These are phyloP conservation scores for Tilletia indica DNA, from an alignment of 1,284 basidiomycete genomes.

Conservation along the genomic window DNA sequence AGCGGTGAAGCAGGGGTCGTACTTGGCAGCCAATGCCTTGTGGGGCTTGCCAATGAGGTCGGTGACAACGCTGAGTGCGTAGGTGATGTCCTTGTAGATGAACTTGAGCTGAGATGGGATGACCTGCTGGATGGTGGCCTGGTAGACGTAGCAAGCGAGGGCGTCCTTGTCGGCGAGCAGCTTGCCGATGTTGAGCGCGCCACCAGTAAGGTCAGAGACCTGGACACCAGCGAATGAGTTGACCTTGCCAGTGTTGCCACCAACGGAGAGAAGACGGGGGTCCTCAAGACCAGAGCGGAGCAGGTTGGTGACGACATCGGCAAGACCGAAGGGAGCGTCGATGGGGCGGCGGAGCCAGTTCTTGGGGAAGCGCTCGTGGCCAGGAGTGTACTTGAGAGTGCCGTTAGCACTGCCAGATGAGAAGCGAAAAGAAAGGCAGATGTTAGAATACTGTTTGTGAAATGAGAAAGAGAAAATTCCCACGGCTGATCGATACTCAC, in stretches of 20 bases:
- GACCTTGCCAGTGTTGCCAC: constrained; percentile 41
- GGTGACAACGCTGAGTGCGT: constrained; percentile 32
- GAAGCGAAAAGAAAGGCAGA: constrained; percentile 15
- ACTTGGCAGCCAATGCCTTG: constrained; percentile 30
- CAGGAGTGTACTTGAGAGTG: constrained; percentile 37
- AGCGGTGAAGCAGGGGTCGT: constrained; percentile 31
- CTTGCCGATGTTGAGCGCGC: constrained; percentile 26
- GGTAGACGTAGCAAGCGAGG: constrained; percentile 38
- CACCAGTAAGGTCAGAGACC: constrained; percentile 36
- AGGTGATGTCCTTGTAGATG: constrained; percentile 33
- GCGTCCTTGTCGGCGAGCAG: constrained; percentile 32
- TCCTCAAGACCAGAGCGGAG: constrained; percentile 31
- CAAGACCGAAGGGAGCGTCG: constrained; percentile 36
- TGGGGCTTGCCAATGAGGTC: constrained; percentile 27
- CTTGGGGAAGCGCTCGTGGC: constrained; percentile 35
- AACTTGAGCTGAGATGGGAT: constrained; percentile 34
- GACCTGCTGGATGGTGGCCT: constrained; percentile 23
- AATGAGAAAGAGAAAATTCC: no score
- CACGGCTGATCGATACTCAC: no score
- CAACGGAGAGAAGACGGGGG: constrained; percentile 33
- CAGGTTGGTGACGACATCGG: constrained; percentile 37
- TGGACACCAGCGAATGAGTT: constrained; percentile 41
- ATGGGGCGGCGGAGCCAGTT: constrained; percentile 38
- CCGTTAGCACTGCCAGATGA: constrained; percentile 17
- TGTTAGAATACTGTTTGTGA: no score